Base-by-base conservation (phyloP, 129 eudicot species). In the Flaveria trinervia region DNA sequence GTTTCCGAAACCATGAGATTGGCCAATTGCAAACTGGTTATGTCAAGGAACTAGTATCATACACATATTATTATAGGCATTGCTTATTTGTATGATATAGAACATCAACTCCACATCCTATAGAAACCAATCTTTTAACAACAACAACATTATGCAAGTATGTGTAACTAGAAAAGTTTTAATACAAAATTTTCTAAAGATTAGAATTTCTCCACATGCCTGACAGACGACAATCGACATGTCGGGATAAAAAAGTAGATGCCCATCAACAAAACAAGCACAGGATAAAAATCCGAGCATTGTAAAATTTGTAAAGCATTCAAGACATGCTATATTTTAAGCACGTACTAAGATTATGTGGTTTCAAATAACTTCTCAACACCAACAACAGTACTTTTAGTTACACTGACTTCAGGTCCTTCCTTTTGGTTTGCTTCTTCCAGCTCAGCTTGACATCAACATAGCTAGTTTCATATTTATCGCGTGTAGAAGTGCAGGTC, bases 331-430 rank as follows among this genome's bases (percentile, higher is more conserved):
- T 18, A 56, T 18, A 56, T 56, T 56, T 18, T 56, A 13, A 56
- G 28, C 18, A 64, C 46, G 30, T 64, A 15, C 84, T 88, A 88
- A 61, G 59, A 85, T 65, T 88, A 86, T 9, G 76, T 61, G 39
- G 81, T 66, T 74, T 88, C 84, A 48, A 88, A 81, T n/a, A 91
- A 65, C 81, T 86, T 86, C 49, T 88, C 90, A 46, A 85, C 62
- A 72, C 87, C 90, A 52, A 81, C 80, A 65, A 91, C 70, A 22
- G 80, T 83, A 83, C 72, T 88, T 81, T 78, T 84, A 75, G 97
- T 95, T 76, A 89, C 95, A 61, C 82, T 86, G 65, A 91, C 82
- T 77, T 91, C 97, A 7, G 84, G 72, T 54, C 97, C 97, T 79
- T 84, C 88, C 70, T 88, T 89, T 65, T 83, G 78, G 49, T 83